phyloP scores from a whole-genome alignment of 2,329 filamentous ascomycete species.

The Emergomyces orientalis region DNA sequence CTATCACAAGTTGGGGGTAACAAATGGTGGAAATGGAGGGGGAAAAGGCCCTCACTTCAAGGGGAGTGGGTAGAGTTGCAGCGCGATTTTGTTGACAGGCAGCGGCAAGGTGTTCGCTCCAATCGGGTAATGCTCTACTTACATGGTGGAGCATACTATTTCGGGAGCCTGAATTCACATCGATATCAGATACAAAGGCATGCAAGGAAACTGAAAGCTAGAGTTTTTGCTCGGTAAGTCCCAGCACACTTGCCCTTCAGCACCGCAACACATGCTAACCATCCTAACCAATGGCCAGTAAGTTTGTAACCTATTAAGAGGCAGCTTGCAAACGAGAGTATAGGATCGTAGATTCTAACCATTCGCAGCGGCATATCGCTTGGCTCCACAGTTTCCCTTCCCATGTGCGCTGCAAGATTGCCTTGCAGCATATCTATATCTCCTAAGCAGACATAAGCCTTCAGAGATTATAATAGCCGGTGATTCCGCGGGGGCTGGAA shows the following conservation, averaged over 20 bases:
- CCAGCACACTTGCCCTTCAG: constrained; percentile 17
- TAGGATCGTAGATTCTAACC: neutral
- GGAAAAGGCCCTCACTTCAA: constrained; percentile 53
- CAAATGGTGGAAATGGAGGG: constrained; percentile 83
- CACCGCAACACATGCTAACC: neutral
- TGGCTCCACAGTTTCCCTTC: constrained; percentile 91
- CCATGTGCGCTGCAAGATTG: constrained; percentile 89
- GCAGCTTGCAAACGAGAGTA: neutral
- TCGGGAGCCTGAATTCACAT: constrained; percentile 91
- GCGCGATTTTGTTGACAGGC: constrained; percentile 64
- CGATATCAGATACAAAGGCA: constrained; percentile 97
- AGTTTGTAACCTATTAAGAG: neutral
- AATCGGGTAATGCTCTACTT: constrained; percentile 85
- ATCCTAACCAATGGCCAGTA: neutral
- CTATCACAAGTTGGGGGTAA: constrained; percentile 67
- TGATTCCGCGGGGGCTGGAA: constrained; percentile 87
- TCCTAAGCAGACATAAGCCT: constrained; percentile 66
- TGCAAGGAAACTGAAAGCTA: constrained; percentile 83
- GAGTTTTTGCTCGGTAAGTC: constrained; percentile 62
- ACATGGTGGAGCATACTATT: constrained; percentile 91
- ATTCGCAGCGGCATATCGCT: constrained; percentile 58
- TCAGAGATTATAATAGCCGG: constrained; percentile 79
- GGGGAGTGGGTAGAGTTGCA: constrained; percentile 98
- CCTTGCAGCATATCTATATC: constrained; percentile 73
- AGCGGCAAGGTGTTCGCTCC: constrained; percentile 49